Conservation (phyloP, 2,329 filamentous ascomycete species). For the Fusarium burgessii region DNA sequence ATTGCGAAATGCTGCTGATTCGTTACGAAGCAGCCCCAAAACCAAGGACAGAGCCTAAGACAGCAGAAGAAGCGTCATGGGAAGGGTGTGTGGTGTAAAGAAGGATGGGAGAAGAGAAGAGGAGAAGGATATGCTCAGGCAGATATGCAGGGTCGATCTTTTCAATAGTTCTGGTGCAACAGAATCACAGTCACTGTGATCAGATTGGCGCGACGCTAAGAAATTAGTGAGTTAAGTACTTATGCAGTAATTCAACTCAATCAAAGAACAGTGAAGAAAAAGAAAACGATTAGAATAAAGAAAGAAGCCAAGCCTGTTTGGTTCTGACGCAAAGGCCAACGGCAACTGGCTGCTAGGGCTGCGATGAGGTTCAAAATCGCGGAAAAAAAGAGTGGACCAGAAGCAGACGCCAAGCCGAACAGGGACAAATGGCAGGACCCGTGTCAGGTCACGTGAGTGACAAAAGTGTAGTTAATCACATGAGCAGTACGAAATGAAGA, state of each 20-base stretch:
- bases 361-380: constrained; percentile 46
- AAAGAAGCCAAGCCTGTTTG: constrained; percentile 33
- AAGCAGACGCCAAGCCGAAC: constrained; percentile 5
- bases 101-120: constrained; percentile 2
- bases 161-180: constrained; percentile 26
- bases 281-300: constrained; percentile 27
- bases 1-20: constrained; percentile 43
- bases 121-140: constrained; percentile 22
- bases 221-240: neutral
- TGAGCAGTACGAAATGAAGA: neutral
- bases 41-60: constrained; percentile 40
- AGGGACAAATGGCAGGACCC: neutral
- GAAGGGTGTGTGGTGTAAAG: constrained; percentile 23
- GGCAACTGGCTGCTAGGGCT: constrained; percentile 22
- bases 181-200: constrained; percentile 22
- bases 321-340: constrained; percentile 39
- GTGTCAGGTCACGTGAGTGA: constrained; percentile 19
- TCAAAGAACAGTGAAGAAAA: constrained; percentile 15
- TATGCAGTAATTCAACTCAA: constrained; percentile 2
- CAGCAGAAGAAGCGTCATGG: constrained; percentile 42
- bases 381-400: constrained; percentile 42
- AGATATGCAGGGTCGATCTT: constrained; percentile 27
- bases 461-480: neutral
- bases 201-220: constrained; percentile 20
- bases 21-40: constrained; percentile 35